These are phyloP conservation scores for Tetraselmis striata DNA, from an alignment of 139 green algal species.

Conservation along the genomic window DNA sequence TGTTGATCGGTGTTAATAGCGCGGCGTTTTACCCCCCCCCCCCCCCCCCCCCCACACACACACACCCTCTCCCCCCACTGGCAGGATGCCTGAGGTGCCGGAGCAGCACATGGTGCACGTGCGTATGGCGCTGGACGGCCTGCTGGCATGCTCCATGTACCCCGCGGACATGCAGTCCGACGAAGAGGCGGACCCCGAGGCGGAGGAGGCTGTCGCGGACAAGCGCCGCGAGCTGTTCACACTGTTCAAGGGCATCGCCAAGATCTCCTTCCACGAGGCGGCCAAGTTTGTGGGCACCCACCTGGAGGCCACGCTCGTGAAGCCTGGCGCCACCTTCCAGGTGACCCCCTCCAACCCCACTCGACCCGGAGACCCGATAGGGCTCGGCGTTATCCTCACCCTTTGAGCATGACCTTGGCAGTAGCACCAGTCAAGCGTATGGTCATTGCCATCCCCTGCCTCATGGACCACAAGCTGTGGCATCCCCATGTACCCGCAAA, in stretches of 20 bases:
- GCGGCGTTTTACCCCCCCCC: too few relatives aligned
- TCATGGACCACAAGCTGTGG: too few relatives aligned
- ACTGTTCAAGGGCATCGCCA: constrained; percentile 70
- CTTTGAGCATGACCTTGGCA: too few relatives aligned
- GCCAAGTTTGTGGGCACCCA: constrained; percentile 43
- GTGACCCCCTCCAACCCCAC: too few relatives aligned
- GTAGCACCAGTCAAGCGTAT: too few relatives aligned
- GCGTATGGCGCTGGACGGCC: neutral
- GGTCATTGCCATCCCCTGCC: too few relatives aligned
- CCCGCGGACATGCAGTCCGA: constrained; percentile 1
- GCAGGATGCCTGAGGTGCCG: neutral
- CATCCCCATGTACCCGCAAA: too few relatives aligned
- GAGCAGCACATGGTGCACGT: neutral
- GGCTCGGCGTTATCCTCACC: too few relatives aligned
- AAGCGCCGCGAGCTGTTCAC: constrained; percentile 71
- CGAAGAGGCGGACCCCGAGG: constrained; percentile 48
- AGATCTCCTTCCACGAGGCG: constrained; percentile 39
- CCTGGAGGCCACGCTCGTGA: constrained; percentile 30
- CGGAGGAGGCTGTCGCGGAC: constrained; percentile 50
- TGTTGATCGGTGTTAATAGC: too few relatives aligned
- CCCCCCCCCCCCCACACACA: too few relatives aligned
- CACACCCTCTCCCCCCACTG: neutral
- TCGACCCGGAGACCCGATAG: too few relatives aligned
- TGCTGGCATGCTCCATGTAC: neutral
- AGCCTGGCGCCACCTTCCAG: neutral